phyloP scores from a whole-genome alignment of 768 basidiomycete species.

The Dacryopinax primogenitus region DNA sequence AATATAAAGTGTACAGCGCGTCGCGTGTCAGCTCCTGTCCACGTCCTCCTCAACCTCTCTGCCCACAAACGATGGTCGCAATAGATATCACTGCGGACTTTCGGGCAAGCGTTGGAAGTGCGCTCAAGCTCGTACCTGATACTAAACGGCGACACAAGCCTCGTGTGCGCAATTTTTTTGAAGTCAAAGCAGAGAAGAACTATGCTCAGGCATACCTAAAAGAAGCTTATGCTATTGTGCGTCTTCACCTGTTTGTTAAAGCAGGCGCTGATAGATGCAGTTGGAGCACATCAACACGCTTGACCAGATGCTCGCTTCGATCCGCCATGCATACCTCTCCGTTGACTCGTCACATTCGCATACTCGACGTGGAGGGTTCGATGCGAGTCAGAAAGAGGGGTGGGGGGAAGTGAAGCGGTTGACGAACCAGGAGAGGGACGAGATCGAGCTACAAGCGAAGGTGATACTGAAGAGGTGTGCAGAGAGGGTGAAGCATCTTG shows the following conservation, averaged over 20 bases:
- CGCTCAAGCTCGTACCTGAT: background rate
- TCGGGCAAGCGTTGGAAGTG: background rate
- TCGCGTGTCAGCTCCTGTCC: background rate
- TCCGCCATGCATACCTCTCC: conserved; percentile 81
- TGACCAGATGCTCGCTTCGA: conserved; percentile 54
- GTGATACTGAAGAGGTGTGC: conserved; percentile 75
- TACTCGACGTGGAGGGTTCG: conserved; percentile 42
- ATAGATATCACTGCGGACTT: background rate
- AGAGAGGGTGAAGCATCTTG: conserved; percentile 77
- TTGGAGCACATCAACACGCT: conserved; percentile 60
- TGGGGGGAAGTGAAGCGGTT: conserved; percentile 60
- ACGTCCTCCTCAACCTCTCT: background rate
- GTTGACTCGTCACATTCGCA: conserved; percentile 42
- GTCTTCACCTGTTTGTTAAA: conserved; percentile 21
- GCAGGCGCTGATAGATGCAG: conserved; percentile 29
- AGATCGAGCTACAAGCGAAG: conserved; percentile 85
- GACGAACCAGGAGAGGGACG: conserved; percentile 83
- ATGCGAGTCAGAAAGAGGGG: conserved; percentile 38
- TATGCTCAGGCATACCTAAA: conserved; percentile 51
- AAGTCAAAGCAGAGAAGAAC: conserved; percentile 31
- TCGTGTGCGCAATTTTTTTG: conserved; percentile 15
- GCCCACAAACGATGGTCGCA: background rate
- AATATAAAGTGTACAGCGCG: background rate
- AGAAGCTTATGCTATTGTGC: conserved; percentile 63
- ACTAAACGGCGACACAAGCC: background rate